phyloP scores from a whole-genome alignment of 2,329 filamentous ascomycete species.

The Fusarium anthophilum region DNA sequence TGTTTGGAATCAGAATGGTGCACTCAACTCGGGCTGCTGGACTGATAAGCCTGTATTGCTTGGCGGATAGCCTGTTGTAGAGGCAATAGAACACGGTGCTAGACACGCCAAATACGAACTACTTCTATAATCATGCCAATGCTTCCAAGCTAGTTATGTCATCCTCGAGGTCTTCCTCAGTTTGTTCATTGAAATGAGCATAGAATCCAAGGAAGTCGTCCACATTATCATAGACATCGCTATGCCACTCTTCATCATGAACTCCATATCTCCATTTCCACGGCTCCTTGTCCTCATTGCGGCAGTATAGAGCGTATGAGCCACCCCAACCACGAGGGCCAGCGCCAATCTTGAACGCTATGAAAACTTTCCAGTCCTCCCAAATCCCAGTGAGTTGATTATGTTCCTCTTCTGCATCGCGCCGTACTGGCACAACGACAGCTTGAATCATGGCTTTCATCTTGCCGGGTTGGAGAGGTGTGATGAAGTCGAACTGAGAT shows the following conservation, averaged over 20 bases:
- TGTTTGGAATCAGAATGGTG: too few species aligned
- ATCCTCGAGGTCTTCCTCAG: neutral
- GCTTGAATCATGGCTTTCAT: neutral
- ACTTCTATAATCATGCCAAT: too few species aligned
- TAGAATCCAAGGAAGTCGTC: neutral
- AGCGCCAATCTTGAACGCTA: neutral
- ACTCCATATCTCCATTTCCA: neutral
- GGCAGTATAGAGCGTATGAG: neutral
- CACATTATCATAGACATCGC: neutral
- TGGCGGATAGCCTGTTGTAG: too few species aligned
- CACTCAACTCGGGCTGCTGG: too few species aligned
- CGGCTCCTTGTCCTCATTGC: fast-evolving
- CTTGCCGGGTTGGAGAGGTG: fast-evolving
- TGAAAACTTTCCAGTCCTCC: neutral
- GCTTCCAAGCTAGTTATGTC: neutral
- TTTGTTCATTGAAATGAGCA: neutral
- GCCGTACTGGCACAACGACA: neutral
- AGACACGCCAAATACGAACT: too few species aligned
- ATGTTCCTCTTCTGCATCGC: fast-evolving
- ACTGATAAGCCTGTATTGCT: too few species aligned
- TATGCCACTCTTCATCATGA: neutral
- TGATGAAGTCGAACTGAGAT: neutral
- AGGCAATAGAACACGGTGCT: too few species aligned
- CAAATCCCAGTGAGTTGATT: neutral
- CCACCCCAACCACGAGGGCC: neutral